These are phyloP conservation scores for Tripterygium wilfordii DNA, from an alignment of 177 flowering plant species.

Conservation along the genomic window DNA sequence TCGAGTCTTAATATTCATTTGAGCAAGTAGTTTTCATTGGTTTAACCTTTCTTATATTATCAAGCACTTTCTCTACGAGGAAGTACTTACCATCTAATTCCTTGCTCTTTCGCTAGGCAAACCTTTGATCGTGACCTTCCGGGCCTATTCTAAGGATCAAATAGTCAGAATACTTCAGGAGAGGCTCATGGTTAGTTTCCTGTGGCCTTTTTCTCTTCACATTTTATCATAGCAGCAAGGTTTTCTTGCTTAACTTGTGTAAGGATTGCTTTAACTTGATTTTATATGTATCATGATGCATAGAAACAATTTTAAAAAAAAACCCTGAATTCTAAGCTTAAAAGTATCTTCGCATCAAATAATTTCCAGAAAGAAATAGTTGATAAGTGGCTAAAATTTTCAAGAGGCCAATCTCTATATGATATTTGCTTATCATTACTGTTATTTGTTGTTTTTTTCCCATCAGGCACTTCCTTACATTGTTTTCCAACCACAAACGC, in stretches of 20 bases:
- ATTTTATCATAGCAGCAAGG: too few species aligned
- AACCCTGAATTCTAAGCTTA: too few species aligned
- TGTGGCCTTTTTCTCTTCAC: too few species aligned
- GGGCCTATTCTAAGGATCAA: constrained; percentile 89
- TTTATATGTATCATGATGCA: too few species aligned
- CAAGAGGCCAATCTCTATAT: not conserved
- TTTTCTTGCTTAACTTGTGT: too few species aligned
- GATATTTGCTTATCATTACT: too few species aligned
- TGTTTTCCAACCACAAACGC: constrained; percentile 78
- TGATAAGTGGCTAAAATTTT: too few species aligned
- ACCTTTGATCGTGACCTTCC: constrained; percentile 72
- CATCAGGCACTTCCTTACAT: constrained; percentile 52
- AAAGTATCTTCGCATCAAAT: too few species aligned
- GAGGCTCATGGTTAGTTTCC: constrained; percentile 81
- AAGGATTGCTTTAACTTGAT: too few species aligned
- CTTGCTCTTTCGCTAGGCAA: constrained; percentile 70
- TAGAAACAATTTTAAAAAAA: too few species aligned
- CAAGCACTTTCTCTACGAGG: not conserved
- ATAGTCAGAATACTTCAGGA: constrained; percentile 77
- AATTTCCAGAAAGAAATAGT: too few species aligned
- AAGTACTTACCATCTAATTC: not conserved
- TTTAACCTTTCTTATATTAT: not conserved
- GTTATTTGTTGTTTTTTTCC: constrained; percentile 1
- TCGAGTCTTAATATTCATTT: not conserved
- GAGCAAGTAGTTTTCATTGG: not conserved